Evolutionary conservation across 805 yeast genomes (phyloP).

Genomic region (Candida railenensis): DNA sequence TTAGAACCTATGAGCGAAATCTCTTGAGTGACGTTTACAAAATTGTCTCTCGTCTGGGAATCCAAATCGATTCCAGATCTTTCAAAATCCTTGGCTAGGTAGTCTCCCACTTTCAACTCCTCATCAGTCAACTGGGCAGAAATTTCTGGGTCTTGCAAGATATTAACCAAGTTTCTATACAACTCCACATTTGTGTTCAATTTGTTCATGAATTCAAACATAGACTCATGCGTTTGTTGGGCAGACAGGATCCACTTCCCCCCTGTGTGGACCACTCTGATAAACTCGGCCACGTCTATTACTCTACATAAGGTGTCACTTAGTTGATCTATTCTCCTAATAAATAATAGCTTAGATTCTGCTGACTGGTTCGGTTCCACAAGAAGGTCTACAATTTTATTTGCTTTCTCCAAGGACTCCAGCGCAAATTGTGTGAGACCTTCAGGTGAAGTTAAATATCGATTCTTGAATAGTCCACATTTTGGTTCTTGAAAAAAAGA

Average conservation of each 20-base stretch:
- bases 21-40: conserved; percentile 75
- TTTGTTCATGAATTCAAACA: conserved; percentile 93
- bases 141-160: conserved; percentile 43
- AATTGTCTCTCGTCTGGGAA: conserved; percentile 59
- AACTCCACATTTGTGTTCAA: conserved; percentile 80
- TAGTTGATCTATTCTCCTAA: conserved; percentile 72
- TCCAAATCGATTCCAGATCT: conserved; percentile 87
- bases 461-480: conserved; percentile 74
- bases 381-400: conserved; percentile 47
- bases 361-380: conserved; percentile 30
- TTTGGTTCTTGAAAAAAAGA: conserved; percentile 8
- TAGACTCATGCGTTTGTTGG: conserved; percentile 78
- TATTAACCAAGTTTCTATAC: conserved; percentile 56
- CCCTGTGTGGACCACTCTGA: conserved; percentile 85
- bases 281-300: conserved; percentile 90
- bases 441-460: conserved; percentile 62
- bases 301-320: conserved; percentile 90
- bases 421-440: conserved; percentile 70
- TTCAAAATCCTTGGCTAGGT: conserved; percentile 80
- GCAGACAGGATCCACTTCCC: conserved; percentile 72
- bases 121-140: conserved; percentile 53
- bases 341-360: conserved; percentile 36
- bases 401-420: conserved; percentile 64
- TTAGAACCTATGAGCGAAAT: conserved; percentile 81
- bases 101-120: conserved; percentile 78